phyloP scores from a whole-genome alignment of 805 yeast genomes.

The Starmerella sp. region DNA sequence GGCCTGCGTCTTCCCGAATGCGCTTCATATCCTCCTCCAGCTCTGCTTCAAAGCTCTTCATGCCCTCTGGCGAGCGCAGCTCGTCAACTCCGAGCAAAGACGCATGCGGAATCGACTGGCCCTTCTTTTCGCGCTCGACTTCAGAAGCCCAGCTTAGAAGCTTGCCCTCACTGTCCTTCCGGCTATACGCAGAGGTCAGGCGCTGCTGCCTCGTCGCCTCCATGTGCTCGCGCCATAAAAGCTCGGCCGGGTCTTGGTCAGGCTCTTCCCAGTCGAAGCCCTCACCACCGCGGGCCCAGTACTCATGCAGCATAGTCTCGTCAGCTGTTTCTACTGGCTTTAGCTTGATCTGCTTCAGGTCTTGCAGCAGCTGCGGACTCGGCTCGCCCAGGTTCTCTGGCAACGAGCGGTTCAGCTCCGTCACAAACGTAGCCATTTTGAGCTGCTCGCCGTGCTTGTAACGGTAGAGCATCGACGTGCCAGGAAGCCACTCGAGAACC shows the following conservation, averaged over 20 bases:
- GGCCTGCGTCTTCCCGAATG: not conserved
- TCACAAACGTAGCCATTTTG: slow-evolving; percentile 50
- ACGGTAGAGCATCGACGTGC: slow-evolving; percentile 55
- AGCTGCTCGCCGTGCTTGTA: slow-evolving; percentile 56
- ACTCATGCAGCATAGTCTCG: slow-evolving; percentile 62
- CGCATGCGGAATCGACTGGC: slow-evolving; percentile 27
- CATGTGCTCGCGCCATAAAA: slow-evolving; percentile 27
- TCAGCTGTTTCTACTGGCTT: slow-evolving; percentile 43
- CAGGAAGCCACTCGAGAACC: slow-evolving; percentile 49
- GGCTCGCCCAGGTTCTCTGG: slow-evolving; percentile 35
- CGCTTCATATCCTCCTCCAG: slow-evolving; percentile 11
- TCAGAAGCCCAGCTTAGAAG: slow-evolving; percentile 25
- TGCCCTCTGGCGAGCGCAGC: slow-evolving; percentile 10
- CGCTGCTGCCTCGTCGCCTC: slow-evolving; percentile 21
- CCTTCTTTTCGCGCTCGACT: slow-evolving; percentile 19
- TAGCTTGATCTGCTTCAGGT: slow-evolving; percentile 29
- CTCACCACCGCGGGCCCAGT: slow-evolving; percentile 80
- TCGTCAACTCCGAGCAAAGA: slow-evolving; percentile 26
- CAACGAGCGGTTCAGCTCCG: slow-evolving; percentile 49
- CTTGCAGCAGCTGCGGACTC: slow-evolving; percentile 26
- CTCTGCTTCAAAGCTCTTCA: slow-evolving; percentile 17
- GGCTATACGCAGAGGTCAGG: slow-evolving; percentile 21
- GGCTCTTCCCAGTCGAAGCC: slow-evolving; percentile 86
- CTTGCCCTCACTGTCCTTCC: slow-evolving; percentile 18
- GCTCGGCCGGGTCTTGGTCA: slow-evolving; percentile 77